A percentile compares a stretch with the other conserved stretches of the same genome.
Evolutionary conservation across 2,329 filamentous ascomycete genomes (phyloP).

Genomic region (Aspergillus floridensis): DNA sequence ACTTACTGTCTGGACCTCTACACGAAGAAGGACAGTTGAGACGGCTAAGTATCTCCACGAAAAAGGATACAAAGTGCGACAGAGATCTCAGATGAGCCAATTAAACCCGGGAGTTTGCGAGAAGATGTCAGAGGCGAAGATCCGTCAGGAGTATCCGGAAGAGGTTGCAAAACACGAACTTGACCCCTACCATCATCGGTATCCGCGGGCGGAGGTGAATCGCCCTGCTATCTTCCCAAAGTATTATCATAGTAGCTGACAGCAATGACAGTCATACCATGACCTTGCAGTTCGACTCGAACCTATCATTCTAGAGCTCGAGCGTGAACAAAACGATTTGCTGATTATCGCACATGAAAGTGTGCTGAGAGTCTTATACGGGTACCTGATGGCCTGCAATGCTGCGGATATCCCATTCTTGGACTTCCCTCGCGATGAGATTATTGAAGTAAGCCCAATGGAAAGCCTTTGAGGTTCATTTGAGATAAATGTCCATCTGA

Average conservation of each 20-base stretch:
- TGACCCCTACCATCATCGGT: constrained; percentile 95
- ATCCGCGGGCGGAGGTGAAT: constrained; percentile 83
- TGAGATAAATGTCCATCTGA: constrained; percentile 11
- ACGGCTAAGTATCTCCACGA: constrained; percentile 79
- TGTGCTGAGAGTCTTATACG: constrained; percentile 93
- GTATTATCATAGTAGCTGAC: constrained; percentile 1
- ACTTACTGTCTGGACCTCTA: constrained; percentile 92
- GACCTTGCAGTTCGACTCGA: constrained; percentile 97
- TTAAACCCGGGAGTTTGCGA: constrained; percentile 96
- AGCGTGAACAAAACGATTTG: constrained; percentile 95
- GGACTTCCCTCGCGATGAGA: constrained; percentile 92
- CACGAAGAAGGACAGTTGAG: constrained; percentile 82
- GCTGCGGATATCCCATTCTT: constrained; percentile 90
- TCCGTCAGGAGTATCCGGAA: constrained; percentile 79
- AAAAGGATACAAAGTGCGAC: constrained; percentile 79
- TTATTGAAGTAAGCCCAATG: constrained; percentile 70
- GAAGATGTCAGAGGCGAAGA: constrained; percentile 80
- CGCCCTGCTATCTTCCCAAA: neutral
- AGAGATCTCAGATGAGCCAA: constrained; percentile 94
- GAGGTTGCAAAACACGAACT: constrained; percentile 90
- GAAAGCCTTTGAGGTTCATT: neutral
- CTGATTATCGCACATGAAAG: constrained; percentile 97
- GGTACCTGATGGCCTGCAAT: constrained; percentile 97
- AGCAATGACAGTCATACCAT: constrained; percentile 74
- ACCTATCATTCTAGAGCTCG: constrained; percentile 94